Conservation (phyloP, 805 yeast species). For the Zygoascus biomembranicola region DNA sequence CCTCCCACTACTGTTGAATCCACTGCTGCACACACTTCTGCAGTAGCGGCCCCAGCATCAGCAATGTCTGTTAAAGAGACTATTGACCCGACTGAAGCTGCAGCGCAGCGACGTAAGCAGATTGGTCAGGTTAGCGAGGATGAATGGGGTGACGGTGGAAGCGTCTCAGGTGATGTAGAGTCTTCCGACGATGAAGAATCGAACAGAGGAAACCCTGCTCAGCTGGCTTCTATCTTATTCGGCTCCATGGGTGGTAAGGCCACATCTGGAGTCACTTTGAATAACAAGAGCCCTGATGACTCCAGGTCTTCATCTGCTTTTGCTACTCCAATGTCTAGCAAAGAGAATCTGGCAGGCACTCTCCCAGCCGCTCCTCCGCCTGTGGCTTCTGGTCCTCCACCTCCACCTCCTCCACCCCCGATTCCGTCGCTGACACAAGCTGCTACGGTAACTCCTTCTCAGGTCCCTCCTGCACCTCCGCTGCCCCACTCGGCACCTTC, state of each 20-base stretch:
- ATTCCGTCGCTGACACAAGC: conserved; percentile 11
- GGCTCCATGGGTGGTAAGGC: conserved; percentile 31
- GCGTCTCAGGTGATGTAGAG: conserved; percentile 5
- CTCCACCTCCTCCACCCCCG: conserved; percentile 22
- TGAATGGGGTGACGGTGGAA: conserved; percentile 24
- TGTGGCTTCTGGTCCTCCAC: not conserved
- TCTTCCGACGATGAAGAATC: conserved; percentile 28
- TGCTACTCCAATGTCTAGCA: conserved; percentile 5
- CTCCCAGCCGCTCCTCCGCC: not conserved
- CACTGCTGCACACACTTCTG: conserved; percentile 11
- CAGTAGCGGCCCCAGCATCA: conserved; percentile 13
- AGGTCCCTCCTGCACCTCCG: conserved; percentile 7
- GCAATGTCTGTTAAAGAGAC: conserved; percentile 12
- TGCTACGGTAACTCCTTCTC: conserved; percentile 10
- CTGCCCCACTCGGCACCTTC: conserved; percentile 6
- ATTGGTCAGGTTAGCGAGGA: conserved; percentile 29
- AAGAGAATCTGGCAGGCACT: not conserved
- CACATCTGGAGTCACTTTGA: not conserved
- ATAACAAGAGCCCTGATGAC: not conserved
- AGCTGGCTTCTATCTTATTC: conserved; percentile 35
- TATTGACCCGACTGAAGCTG: conserved; percentile 20
- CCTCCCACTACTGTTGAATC: conserved; percentile 5
- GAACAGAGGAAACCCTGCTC: conserved; percentile 31
- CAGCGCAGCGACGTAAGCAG: conserved; percentile 27
- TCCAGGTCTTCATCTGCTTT: not conserved